A percentile compares a stretch with the other conserved stretches of the same genome.
Conservation (phyloP, 1,139 yeast genomes). For the Chernovozyma sophiae-reginae region DNA sequence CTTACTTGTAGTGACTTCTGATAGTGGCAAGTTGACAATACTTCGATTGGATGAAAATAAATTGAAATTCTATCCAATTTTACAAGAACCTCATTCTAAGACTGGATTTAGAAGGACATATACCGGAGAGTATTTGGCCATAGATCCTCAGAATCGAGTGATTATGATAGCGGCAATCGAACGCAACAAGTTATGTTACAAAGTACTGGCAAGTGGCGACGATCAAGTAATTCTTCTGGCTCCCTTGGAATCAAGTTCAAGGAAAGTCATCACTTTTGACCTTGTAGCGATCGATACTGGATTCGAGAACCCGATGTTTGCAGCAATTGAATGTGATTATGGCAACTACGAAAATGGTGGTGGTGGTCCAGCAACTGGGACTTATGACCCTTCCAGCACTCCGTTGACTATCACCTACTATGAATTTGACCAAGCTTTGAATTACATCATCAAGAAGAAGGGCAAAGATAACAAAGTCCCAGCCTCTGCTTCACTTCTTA, state of each 20-base stretch:
- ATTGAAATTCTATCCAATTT: constrained; percentile 43
- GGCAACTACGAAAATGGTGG: constrained; percentile 12
- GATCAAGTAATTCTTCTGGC: constrained; percentile 53
- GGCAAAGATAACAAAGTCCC: constrained; percentile 34
- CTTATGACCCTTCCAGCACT: constrained; percentile 12
- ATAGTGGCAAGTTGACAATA: constrained; percentile 70
- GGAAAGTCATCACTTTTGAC: constrained; percentile 50
- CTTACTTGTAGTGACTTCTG: constrained; percentile 66
- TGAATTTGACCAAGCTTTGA: constrained; percentile 82
- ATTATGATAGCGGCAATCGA: constrained; percentile 70
- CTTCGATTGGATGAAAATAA: constrained; percentile 42
- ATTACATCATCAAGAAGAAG: constrained; percentile 56
- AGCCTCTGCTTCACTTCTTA: constrained; percentile 23
- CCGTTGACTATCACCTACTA: constrained; percentile 51
- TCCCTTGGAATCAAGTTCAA: constrained; percentile 66
- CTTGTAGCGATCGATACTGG: constrained; percentile 67
- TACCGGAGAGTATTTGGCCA: constrained; percentile 74
- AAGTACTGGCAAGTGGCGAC: constrained; percentile 2
- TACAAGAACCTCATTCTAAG: constrained; percentile 69
- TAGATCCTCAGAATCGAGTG: constrained; percentile 74
- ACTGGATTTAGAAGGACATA: constrained; percentile 70
- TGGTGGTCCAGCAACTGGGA: neutral
- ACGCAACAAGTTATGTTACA: constrained; percentile 61
- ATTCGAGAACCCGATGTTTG: constrained; percentile 79
- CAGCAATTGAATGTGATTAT: constrained; percentile 67